Evolutionary conservation across 495 filamentous ascomycete species (phyloP).

Genomic region (Penicillium antarcticum): DNA sequence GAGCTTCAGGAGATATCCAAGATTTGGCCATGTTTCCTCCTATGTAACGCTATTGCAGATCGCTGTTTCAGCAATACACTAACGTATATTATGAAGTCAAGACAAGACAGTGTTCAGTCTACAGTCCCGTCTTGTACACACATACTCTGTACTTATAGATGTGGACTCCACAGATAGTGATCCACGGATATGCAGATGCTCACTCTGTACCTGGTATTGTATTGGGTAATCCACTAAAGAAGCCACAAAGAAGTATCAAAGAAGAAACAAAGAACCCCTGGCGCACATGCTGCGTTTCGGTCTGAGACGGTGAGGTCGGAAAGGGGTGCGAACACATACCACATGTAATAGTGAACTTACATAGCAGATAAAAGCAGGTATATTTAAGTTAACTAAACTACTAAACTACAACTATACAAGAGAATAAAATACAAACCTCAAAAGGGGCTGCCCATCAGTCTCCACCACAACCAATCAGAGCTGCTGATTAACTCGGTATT

Average conservation of each 20-base stretch:
- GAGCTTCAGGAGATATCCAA: constrained; percentile 16
- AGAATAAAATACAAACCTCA: background rate
- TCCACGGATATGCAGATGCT: constrained; percentile 1
- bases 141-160: background rate
- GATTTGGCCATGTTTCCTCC: background rate
- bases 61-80: background rate
- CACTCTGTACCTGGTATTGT: background rate
- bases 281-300: background rate
- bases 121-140: background rate
- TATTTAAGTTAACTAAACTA: too few relatives aligned
- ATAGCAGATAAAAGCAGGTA: too few relatives aligned
- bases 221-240: background rate
- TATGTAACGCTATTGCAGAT: too few relatives aligned
- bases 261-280: background rate
- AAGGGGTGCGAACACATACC: too few relatives aligned
- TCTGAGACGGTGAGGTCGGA: constrained; percentile 1
- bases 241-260: background rate
- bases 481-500: background rate
- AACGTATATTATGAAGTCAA: background rate
- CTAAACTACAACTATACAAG: too few relatives aligned
- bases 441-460: constrained; percentile 2
- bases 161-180: background rate
- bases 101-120: background rate
- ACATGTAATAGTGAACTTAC: too few relatives aligned
- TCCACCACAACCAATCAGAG: constrained; percentile 5